Base-by-base conservation (phyloP, 345 rosid species). In the Linum usitatissimum region DNA sequence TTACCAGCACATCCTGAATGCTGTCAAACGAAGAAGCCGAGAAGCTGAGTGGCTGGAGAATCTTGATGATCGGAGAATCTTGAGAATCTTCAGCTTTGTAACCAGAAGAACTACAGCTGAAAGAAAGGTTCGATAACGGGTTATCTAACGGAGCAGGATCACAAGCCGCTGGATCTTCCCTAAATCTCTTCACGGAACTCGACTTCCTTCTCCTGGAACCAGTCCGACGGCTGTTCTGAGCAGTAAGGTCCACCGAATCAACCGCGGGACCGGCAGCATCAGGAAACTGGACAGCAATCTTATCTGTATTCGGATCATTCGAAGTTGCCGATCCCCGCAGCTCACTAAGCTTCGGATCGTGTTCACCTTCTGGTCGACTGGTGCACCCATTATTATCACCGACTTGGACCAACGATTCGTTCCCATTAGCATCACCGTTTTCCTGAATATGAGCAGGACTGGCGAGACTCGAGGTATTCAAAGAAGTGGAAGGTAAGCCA, bases 171-270 rank as follows among this genome's bases (percentile, higher is more conserved):
- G 55, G 63, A 51, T 94, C 97, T 72, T 86, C 90, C 70, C 77
- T 83, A 71, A 90, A 94, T 78, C 97, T 88, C 86, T 84, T 94
- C 68, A 94, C 99, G 60, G 93, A 84, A 53, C 96, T 85, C 70
- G 95, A 80, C 78, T 94, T 94, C 71, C 99, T 85, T 72, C 95
- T 79, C 76, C 76, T 88, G 39, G 99, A 80, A 68, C 99, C 99
- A 1, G 68, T 80, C 34, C 80, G 78, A 34, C 91, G 81, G 78
- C 76, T 78, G 72, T 68, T 66, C 65, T 70, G 85, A 73, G 72
- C 80, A 31, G 28, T 23, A 23, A 73, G 53, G 57, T 84, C 95
- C 57, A 53, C 74, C 57, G 59, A 64, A 73, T 72, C 83, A 57
- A 70, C 71, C 74, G 76, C 78, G 64, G 79, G 76, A 62, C 72